Evolutionary conservation across 352 stramenopile species (phyloP).

Genomic region (Bremia lactucae): DNA sequence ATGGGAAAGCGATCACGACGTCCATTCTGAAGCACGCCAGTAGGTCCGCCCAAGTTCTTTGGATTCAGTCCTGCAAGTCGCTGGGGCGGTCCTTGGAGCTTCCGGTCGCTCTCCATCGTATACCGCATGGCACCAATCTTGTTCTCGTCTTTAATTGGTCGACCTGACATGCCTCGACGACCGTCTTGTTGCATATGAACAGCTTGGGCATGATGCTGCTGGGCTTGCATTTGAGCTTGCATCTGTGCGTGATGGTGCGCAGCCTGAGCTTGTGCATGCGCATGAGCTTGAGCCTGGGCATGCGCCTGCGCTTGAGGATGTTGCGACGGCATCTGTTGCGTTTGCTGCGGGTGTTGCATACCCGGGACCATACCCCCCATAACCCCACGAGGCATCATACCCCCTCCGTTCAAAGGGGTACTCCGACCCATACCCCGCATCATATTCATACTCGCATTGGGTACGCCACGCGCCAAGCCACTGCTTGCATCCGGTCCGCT

Average conservation of each 20-base stretch:
- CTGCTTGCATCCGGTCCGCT: slow-evolving; percentile 36
- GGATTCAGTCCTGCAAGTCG: slow-evolving; percentile 59
- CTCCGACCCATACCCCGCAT: slow-evolving; percentile 53
- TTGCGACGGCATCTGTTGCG: slow-evolving; percentile 44
- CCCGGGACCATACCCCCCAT: slow-evolving; percentile 57
- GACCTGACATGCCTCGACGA: slow-evolving; percentile 46
- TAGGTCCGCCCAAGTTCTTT: slow-evolving; percentile 53
- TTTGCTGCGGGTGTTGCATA: slow-evolving; percentile 51
- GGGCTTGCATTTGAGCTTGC: slow-evolving; percentile 47
- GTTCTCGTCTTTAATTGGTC: slow-evolving; percentile 60
- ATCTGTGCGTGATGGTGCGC: slow-evolving; percentile 52
- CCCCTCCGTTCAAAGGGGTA: slow-evolving; percentile 40
- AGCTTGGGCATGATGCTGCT: slow-evolving; percentile 56
- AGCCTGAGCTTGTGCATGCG: slow-evolving; percentile 48
- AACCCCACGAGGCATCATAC: slow-evolving; percentile 56
- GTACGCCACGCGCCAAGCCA: slow-evolving; percentile 33
- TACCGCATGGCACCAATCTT: slow-evolving; percentile 46
- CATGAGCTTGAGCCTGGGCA: slow-evolving; percentile 42
- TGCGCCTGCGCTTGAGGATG: slow-evolving; percentile 49
- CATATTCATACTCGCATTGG: slow-evolving; percentile 54
- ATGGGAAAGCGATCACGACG: slow-evolving; percentile 66
- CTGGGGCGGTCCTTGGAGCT: slow-evolving; percentile 42
- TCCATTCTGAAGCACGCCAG: slow-evolving; percentile 29
- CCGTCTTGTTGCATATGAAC: slow-evolving; percentile 53
- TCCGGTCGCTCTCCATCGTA: slow-evolving; percentile 55